A percentile compares a stretch with the other conserved stretches of the same genome.
Evolutionary conservation across 495 filamentous ascomycete genomes (phyloP).

Genomic region (Achaetomiella virescens): DNA sequence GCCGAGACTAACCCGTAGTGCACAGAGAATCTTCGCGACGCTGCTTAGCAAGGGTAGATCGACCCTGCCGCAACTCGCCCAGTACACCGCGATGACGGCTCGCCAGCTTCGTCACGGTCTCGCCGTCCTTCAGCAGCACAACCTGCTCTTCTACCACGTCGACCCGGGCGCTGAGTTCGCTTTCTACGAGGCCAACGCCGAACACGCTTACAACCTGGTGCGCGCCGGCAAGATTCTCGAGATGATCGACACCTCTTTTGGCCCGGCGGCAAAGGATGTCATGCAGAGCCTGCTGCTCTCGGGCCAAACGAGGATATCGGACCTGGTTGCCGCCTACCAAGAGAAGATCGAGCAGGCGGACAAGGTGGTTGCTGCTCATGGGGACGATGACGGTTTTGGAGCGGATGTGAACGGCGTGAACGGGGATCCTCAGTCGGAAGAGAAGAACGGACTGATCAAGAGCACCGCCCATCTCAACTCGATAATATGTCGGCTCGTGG

Average conservation of each 20-base stretch:
- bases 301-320: conserved; percentile 67
- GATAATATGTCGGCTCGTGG: conserved; percentile 38
- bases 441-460: conserved; percentile 24
- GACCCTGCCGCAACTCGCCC: conserved; percentile 57
- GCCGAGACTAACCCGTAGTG: conserved; percentile 13
- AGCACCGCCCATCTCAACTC: conserved; percentile 32
- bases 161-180: conserved; percentile 56
- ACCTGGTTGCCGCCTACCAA: conserved; percentile 51
- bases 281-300: conserved; percentile 67
- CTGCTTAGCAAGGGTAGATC: conserved; percentile 73
- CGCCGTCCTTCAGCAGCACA: conserved; percentile 78
- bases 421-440: conserved; percentile 13
- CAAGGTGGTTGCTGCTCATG: conserved; percentile 15
- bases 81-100: conserved; percentile 59
- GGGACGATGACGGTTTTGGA: conserved; percentile 13
- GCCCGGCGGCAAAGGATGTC: conserved; percentile 60
- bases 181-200: conserved; percentile 72
- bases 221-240: conserved; percentile 79
- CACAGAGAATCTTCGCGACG: conserved; percentile 68
- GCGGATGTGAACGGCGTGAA: conserved; percentile 20
- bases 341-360: conserved; percentile 30
- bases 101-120: conserved; percentile 71
- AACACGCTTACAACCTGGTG: conserved; percentile 69
- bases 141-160: conserved; percentile 70
- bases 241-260: conserved; percentile 62